These are phyloP conservation scores for Saturnispora sekii DNA, from an alignment of 805 yeast species.

Conservation along the genomic window DNA sequence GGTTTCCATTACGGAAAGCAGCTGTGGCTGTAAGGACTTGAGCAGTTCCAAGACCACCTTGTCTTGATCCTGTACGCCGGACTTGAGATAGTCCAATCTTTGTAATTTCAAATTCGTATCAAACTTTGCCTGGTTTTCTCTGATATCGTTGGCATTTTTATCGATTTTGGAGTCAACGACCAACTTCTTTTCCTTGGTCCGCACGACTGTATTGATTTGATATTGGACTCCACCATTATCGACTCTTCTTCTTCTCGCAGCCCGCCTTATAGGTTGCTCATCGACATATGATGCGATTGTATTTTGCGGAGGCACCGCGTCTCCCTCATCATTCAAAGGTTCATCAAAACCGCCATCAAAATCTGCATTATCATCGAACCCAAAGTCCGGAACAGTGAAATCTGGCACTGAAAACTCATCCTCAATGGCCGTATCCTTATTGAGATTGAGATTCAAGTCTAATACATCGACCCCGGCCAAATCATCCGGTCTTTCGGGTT, in stretches of 20 bases:
- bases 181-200: constrained; percentile 38
- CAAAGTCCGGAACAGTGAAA: constrained; percentile 14
- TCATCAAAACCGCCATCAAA: constrained; percentile 21
- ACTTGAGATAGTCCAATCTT: neutral
- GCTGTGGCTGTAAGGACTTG: constrained; percentile 9
- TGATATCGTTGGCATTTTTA: constrained; percentile 32
- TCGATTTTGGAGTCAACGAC: constrained; percentile 37
- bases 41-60: neutral
- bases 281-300: neutral
- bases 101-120: constrained; percentile 11
- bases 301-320: neutral
- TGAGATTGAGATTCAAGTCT: constrained; percentile 28
- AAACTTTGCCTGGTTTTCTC: constrained; percentile 23
- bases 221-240: constrained; percentile 21
- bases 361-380: constrained; percentile 37
- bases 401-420: constrained; percentile 6
- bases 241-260: constrained; percentile 20
- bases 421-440: constrained; percentile 11
- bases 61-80: neutral
- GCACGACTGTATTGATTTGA: constrained; percentile 34
- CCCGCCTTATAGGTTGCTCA: constrained; percentile 5
- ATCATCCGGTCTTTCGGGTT: constrained; percentile 23
- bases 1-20: constrained; percentile 10
- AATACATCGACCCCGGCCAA: constrained; percentile 25
- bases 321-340: constrained; percentile 10